Evolutionary conservation across 2,329 filamentous ascomycete genomes (phyloP).

Genomic region (Lomentospora prolificans): DNA sequence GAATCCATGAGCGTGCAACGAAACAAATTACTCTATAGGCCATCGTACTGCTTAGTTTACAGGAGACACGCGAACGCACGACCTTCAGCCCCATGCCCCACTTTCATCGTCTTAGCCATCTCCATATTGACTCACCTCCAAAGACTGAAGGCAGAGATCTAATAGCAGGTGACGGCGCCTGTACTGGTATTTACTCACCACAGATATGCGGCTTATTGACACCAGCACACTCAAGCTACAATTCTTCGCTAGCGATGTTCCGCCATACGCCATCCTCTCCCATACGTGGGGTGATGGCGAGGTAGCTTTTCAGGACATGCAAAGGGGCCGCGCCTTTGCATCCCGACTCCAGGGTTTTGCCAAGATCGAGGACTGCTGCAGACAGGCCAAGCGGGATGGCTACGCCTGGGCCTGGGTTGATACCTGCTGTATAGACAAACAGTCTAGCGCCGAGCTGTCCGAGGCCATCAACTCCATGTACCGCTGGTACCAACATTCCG

Average conservation of each 20-base stretch:
- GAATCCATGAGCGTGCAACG: not conserved
- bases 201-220: constrained; percentile 20
- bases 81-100: not conserved
- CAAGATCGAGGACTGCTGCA: constrained; percentile 5
- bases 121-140: not conserved
- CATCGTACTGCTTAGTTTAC: not conserved
- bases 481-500: constrained; percentile 17
- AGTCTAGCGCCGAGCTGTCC: constrained; percentile 19
- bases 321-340: not conserved
- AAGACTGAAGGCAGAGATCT: not conserved
- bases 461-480: constrained; percentile 21
- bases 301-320: constrained; percentile 19
- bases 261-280: constrained; percentile 24
- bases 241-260: constrained; percentile 15
- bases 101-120: not conserved
- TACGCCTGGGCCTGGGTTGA: constrained; percentile 19
- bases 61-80: not conserved
- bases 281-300: constrained; percentile 24
- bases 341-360: not conserved
- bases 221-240: constrained; percentile 13
- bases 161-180: no score
- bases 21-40: not conserved
- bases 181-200: not conserved
- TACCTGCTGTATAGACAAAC: constrained; percentile 21
- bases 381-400: constrained; percentile 1